Conservation (phyloP, 805 yeast species). For the Wickerhamiella spandovensis region DNA sequence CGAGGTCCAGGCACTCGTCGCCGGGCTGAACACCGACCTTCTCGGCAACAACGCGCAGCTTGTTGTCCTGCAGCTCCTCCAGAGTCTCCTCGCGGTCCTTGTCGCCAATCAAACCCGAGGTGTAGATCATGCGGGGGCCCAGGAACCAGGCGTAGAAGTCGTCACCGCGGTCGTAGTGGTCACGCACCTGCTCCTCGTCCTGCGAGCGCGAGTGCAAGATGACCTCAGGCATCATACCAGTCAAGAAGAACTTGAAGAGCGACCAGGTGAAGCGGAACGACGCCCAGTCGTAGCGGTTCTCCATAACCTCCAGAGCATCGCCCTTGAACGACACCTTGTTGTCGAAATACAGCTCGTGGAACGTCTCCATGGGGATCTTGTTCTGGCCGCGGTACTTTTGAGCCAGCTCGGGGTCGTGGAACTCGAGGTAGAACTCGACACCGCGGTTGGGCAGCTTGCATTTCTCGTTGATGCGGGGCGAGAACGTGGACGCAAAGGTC, state of each 20-base stretch:
- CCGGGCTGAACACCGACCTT: constrained; percentile 63
- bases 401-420: constrained; percentile 59
- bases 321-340: constrained; percentile 80
- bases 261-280: constrained; percentile 63
- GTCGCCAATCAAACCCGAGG: constrained; percentile 73
- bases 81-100: constrained; percentile 58
- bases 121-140: constrained; percentile 90
- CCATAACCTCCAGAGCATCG: constrained; percentile 71
- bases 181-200: constrained; percentile 94
- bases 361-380: constrained; percentile 85
- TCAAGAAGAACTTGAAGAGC: constrained; percentile 64
- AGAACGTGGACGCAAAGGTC: constrained; percentile 61
- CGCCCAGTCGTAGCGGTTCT: constrained; percentile 87
- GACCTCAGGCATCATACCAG: constrained; percentile 87
- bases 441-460: constrained; percentile 64
- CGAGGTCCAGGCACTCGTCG: constrained; percentile 68
- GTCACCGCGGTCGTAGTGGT: constrained; percentile 91
- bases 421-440: constrained; percentile 66
- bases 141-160: constrained; percentile 89
- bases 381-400: constrained; percentile 54
- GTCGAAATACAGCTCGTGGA: constrained; percentile 76
- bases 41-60: constrained; percentile 75
- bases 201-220: constrained; percentile 84
- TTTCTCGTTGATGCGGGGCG: constrained; percentile 72
- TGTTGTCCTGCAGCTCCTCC: constrained; percentile 69